Evolutionary conservation across 805 yeast species (phyloP).

Genomic region (Candida awuae): DNA sequence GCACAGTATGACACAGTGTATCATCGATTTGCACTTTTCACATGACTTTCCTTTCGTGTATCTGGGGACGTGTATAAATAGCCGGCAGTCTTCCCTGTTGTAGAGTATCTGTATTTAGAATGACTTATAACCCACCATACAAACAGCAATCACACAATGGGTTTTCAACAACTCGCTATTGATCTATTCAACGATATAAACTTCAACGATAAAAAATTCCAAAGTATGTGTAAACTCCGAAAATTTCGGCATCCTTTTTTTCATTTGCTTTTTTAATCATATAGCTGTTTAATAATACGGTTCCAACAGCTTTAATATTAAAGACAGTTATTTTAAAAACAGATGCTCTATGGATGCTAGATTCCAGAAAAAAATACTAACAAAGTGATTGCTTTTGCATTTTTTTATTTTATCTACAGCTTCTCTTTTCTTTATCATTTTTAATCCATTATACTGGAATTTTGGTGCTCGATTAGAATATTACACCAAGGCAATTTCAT

Average conservation of each 20-base stretch:
- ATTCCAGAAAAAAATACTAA: too few relatives aligned
- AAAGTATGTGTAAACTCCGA: too few relatives aligned
- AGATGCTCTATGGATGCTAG: too few relatives aligned
- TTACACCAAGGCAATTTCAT: constrained; percentile 67
- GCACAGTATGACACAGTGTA: too few relatives aligned
- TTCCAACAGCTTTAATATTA: too few relatives aligned
- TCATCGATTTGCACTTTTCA: too few relatives aligned
- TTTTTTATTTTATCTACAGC: constrained; percentile 19
- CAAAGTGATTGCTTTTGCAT: too few relatives aligned
- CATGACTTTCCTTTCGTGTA: neutral
- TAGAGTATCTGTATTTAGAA: neutral
- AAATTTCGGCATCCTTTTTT: constrained; percentile 5
- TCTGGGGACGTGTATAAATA: neutral
- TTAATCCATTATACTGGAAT: constrained; percentile 96
- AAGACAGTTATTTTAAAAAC: too few relatives aligned
- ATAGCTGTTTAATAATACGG: too few relatives aligned
- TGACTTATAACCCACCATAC: neutral
- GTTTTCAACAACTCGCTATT: constrained; percentile 10
- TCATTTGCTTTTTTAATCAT: neutral
- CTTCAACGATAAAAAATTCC: constrained; percentile 18
- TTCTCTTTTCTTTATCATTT: constrained; percentile 62
- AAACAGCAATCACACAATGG: constrained; percentile 1
- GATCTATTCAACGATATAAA: constrained; percentile 18
- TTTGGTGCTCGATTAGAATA: constrained; percentile 83
- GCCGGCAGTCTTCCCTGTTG: neutral